Base-by-base conservation (phyloP, 306 rosid species). In the Prunus salicina region DNA sequence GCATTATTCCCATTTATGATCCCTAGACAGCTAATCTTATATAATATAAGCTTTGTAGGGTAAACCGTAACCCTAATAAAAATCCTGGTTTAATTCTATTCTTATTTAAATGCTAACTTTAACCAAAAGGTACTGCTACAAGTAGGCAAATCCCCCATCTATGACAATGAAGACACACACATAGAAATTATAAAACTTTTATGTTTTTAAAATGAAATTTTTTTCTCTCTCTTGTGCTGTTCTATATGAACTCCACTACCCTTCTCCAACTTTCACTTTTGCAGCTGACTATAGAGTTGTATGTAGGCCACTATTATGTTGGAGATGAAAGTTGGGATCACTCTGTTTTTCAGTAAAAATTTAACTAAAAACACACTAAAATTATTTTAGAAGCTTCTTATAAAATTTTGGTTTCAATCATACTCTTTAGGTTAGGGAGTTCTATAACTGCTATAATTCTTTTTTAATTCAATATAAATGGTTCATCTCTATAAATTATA, bases 1-100 rank as follows among this genome's bases (percentile, higher is more conserved):
- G 55, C 76, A 66, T 67, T 75, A 82, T 73, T 86, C 75, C 69
- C 20, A 49, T 69, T 80, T 81, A 62, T 74, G 87, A 90, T 90
- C 96, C 93, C 94, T 75, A 84, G 73, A 81, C 45, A 12, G 62
- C 57, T 77, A 77, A 49, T 19, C 51, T 6, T 27, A 24, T 5
- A 64, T 27, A 25, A 8, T 22, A 53, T 51, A 24, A 12, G 53
- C 50, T 49, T 24, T 53, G 74, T 16, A 65, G 72, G 38, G 73
- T 76, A 71, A 57, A 9, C 57, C 81, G 45, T 53, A 55, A 57
- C 43, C 49, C 34, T 12, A 71, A 34, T 71, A 62, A 77, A 72
- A 55, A 14, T 49, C 64, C 41, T 62, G 69, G 20, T 62, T 49
- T 61, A 78, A 43, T 56, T 61, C n/a, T 32, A 15, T 60, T 28